Evolutionary conservation across 495 filamentous ascomycete genomes (phyloP).

Genomic region (Podospora sp.): DNA sequence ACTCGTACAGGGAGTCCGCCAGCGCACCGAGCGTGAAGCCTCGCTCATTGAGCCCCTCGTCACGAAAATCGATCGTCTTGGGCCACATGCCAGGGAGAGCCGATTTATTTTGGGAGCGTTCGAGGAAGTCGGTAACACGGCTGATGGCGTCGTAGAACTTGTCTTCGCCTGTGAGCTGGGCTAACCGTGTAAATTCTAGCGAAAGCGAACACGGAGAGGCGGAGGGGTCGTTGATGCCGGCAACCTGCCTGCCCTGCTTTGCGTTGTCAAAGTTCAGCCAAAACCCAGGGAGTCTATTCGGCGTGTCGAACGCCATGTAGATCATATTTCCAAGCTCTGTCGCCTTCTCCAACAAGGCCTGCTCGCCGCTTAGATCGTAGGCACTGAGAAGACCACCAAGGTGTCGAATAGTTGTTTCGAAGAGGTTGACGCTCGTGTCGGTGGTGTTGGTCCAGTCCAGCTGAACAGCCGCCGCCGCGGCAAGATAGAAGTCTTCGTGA

Average conservation of each 20-base stretch:
- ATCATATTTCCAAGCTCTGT: conserved; percentile 74
- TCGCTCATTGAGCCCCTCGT: conserved; percentile 34
- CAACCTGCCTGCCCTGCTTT: conserved; percentile 72
- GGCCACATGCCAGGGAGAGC: conserved; percentile 66
- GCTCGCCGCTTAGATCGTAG: conserved; percentile 66
- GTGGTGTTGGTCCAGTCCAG: conserved; percentile 73
- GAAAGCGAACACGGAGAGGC: conserved; percentile 81
- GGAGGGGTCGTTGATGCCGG: conserved; percentile 48
- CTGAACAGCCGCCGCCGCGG: conserved; percentile 59
- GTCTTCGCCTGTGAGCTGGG: conserved; percentile 74
- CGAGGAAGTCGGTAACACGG: conserved; percentile 74
- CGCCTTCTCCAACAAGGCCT: conserved; percentile 69
- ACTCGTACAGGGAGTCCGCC: conserved; percentile 87
- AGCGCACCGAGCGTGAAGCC: conserved; percentile 73
- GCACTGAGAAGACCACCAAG: conserved; percentile 75
- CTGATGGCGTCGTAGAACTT: conserved; percentile 85
- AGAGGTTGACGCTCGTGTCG: conserved; percentile 59
- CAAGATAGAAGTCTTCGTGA: conserved; percentile 78
- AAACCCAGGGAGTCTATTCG: conserved; percentile 70
- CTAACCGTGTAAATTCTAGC: conserved; percentile 80
- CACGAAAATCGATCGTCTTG: conserved; percentile 37
- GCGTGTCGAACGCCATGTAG: conserved; percentile 80
- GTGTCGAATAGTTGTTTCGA: conserved; percentile 76
- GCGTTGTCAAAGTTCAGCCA: conserved; percentile 60
- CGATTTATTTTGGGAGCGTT: conserved; percentile 65